Percentiles rank a stretch among this genome's conserved stretches.
Conservation (phyloP, 495 filamentous ascomycete species). For the Podospora pseudoanserina region DNA sequence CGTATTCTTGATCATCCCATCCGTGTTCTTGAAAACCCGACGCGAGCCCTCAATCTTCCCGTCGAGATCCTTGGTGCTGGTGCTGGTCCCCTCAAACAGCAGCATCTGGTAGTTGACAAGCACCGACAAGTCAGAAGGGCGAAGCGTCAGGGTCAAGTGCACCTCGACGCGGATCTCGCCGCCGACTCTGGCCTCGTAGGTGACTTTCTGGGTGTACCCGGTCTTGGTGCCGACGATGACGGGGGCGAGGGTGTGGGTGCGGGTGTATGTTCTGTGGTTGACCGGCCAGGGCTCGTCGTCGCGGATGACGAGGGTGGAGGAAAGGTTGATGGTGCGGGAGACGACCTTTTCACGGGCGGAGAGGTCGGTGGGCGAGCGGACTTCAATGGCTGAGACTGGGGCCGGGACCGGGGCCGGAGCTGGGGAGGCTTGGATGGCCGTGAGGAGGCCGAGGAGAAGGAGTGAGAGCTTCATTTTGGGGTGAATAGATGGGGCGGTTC, state of each 20-base stretch:
- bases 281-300: conserved; percentile 13
- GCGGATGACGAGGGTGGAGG: conserved; percentile 7
- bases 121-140: conserved; percentile 5
- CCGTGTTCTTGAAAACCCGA: neutral
- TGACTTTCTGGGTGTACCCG: conserved; percentile 2
- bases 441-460: neutral
- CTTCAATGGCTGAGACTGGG: neutral
- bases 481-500: neutral
- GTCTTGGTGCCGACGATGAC: conserved; percentile 3
- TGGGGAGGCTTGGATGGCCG: neutral
- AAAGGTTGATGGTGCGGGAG: conserved; percentile 11
- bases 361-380: neutral
- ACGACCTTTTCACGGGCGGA: neutral
- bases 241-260: neutral
- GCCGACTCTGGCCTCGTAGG: conserved; percentile 3
- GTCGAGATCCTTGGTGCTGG: conserved; percentile 9
- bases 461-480: neutral
- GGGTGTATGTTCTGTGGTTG: conserved; percentile 1
- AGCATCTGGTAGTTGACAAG: conserved; percentile 4
- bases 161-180: conserved; percentile 16
- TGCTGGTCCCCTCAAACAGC: conserved; percentile 12
- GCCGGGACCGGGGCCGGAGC: no score
- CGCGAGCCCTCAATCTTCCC: conserved; percentile 2
- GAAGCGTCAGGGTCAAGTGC: conserved; percentile 9
- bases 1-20: neutral